Evolutionary conservation across 106 monocot species (phyloP), one percentile per base, ranked within the genome.

Genomic region (Hemerocallis citrina): DNA sequence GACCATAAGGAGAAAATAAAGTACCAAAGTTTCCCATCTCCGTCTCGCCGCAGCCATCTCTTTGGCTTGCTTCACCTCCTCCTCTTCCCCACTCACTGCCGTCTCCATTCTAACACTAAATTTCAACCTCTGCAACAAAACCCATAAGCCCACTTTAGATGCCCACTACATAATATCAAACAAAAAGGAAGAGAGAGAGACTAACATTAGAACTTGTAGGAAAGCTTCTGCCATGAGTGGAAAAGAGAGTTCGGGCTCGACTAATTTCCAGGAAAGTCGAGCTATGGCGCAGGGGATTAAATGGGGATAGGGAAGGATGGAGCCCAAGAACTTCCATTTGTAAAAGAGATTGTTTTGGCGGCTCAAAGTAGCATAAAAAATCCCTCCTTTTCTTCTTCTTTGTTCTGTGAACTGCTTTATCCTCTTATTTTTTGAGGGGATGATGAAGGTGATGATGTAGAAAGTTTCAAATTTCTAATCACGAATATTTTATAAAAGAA

Each of bases 21-120:
- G 30, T 79, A 88, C 87, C 79, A 88, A 62, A 59, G 75, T 5
- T 59, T 88, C 87, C 87, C 87, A 88, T 76, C 87, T 75, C 61
- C 43, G 82, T 55, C 78, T 33, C 34, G 87, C 87, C 7, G 87
- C 87, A 3, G 77, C 77, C 87, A 83, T 83, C 70, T 88, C 83
- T 63, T 88, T 82, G 9, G 74, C 79, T 57, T 83, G 87, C 69
- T 79, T 88, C 32, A 57, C 57, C 69, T 83, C 82, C 55, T 79
- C 72, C 7, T 87, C 86, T 52, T 87, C 87, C 19, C 66, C 72
- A 17, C 61, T 72, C 38, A 48, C 66, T 4, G 43, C 72, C 8
- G 80, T 71, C 8, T 62, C 65, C 70, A 71, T 70, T 29, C 42
- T 59, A 34, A 81, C 72, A 31, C 16, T n/a, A n/a, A 37, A 47